Percentiles rank a stretch among this genome's conserved stretches.
phyloP scores from a whole-genome alignment of 2,329 filamentous ascomycete species.

The Pseudogymnoascus sp. region DNA sequence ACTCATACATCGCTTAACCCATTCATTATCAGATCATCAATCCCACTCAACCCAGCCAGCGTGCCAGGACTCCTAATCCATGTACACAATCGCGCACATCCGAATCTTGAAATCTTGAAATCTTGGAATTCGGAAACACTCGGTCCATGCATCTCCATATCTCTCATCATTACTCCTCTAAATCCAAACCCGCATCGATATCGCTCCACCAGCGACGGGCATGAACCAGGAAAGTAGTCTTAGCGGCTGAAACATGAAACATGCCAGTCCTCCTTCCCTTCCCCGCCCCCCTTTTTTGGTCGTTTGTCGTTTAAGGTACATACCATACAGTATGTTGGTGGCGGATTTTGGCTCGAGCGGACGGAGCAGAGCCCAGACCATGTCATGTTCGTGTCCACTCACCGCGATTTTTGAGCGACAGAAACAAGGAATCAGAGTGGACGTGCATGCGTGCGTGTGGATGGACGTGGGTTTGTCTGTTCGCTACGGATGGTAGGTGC shows the following conservation, averaged over 20 bases:
- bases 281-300: background rate
- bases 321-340: background rate
- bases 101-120: background rate
- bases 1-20: background rate
- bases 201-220: too few relatives aligned
- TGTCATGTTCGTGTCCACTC: background rate
- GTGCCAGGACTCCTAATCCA: background rate
- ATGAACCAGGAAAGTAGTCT: background rate
- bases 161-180: background rate
- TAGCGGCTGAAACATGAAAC: background rate
- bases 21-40: background rate
- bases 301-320: too few relatives aligned
- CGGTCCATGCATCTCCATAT: background rate
- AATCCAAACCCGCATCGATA: too few relatives aligned
- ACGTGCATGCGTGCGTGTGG: background rate
- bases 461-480: background rate
- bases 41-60: background rate
- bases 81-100: background rate
- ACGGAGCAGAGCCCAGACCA: background rate
- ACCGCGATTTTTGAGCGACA: background rate
- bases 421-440: background rate
- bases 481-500: background rate
- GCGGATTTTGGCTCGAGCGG: background rate
- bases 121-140: background rate
- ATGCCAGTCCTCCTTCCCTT: background rate